Conservation (phyloP, 164 flowering plant genomes). For the Litsea cubeba region DNA sequence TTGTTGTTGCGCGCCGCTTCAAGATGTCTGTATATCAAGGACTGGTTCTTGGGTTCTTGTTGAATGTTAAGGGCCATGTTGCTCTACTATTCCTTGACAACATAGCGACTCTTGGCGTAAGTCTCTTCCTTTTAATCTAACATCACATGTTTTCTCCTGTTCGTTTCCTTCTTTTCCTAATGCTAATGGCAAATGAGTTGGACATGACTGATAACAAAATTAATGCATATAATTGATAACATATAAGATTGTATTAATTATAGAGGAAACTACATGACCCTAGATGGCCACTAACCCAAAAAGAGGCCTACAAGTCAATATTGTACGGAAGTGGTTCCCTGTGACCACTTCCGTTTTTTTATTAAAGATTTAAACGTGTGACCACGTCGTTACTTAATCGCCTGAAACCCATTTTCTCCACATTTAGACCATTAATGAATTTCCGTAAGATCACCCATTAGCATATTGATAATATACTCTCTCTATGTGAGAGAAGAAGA, state of each 20-base stretch:
- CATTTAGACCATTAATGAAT: too few species aligned
- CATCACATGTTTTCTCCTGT: not conserved
- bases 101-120: conserved; percentile 22
- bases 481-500: not conserved
- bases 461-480: not conserved
- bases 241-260: too few species aligned
- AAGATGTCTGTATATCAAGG: conserved; percentile 45
- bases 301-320: too few species aligned
- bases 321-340: too few species aligned
- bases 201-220: not conserved
- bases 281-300: too few species aligned
- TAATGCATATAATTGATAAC: too few species aligned
- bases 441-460: not conserved
- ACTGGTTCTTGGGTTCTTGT: conserved; percentile 37
- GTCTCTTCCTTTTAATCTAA: not conserved
- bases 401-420: too few species aligned
- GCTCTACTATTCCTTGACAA: conserved; percentile 39
- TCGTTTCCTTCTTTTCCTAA: not conserved
- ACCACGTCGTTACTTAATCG: too few species aligned
- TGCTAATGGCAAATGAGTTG: not conserved
- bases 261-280: too few species aligned
- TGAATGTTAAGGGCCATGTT: conserved; percentile 57
- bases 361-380: too few species aligned
- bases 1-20: conserved; percentile 37
- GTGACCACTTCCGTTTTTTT: too few species aligned